phyloP scores from a whole-genome alignment of 108 stramenopile genomes.

The Pseudonitzschia multiseries region DNA sequence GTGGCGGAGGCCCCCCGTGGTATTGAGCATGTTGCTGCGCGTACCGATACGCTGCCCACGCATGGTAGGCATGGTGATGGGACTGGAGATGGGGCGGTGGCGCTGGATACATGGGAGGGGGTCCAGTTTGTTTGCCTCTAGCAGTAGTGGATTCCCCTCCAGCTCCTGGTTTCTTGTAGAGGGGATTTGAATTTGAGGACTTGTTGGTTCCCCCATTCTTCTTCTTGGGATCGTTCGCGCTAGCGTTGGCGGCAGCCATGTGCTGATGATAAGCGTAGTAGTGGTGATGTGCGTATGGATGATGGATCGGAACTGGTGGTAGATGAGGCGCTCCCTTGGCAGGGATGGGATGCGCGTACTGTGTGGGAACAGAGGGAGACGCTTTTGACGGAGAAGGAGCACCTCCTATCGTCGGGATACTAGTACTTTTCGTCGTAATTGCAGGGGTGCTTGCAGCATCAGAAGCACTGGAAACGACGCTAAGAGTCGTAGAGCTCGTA shows the following conservation, averaged over 20 bases:
- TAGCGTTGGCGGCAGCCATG: slow-evolving; percentile 5
- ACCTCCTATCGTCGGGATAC: background rate
- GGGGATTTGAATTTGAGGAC: background rate
- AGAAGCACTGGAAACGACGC: background rate
- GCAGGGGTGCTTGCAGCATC: background rate
- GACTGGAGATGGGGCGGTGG: background rate
- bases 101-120: slow-evolving; percentile 24
- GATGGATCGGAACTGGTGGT: slow-evolving; percentile 12
- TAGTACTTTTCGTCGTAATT: background rate
- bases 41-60: slow-evolving; percentile 13
- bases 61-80: slow-evolving; percentile 27
- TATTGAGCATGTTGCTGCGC: slow-evolving; percentile 18
- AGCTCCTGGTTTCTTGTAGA: slow-evolving; percentile 9
- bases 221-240: slow-evolving; percentile 7
- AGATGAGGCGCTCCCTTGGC: slow-evolving; percentile 1
- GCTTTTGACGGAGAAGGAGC: background rate
- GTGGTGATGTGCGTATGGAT: slow-evolving; percentile 15
- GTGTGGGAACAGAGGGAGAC: background rate
- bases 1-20: slow-evolving; percentile 6
- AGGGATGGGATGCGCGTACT: background rate
- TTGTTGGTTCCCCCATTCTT: background rate
- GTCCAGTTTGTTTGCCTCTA: background rate
- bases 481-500: background rate
- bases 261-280: slow-evolving; percentile 17
- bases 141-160: background rate